Evolutionary conservation across 805 yeast genomes (phyloP).

Genomic region (Brettanomyces custersianus): DNA sequence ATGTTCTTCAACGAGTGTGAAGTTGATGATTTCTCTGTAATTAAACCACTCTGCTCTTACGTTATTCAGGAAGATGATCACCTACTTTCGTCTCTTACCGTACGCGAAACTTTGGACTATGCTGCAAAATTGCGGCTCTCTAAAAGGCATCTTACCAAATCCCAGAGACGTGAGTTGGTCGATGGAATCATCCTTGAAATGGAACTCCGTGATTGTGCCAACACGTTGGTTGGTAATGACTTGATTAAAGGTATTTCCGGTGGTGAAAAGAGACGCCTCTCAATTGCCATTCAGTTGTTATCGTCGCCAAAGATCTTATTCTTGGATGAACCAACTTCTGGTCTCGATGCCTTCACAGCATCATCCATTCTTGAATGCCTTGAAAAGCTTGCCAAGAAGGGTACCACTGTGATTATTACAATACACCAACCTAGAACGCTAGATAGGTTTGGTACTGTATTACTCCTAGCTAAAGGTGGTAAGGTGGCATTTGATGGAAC

Average conservation of each 20-base stretch:
- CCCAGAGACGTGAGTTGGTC: slow-evolving; percentile 38
- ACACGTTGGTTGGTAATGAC: slow-evolving; percentile 59
- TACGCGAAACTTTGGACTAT: slow-evolving; percentile 62
- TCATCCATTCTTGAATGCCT: slow-evolving; percentile 55
- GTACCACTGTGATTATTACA: slow-evolving; percentile 63
- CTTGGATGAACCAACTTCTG: slow-evolving; percentile 86
- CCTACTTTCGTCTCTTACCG: slow-evolving; percentile 62
- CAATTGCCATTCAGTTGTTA: slow-evolving; percentile 71
- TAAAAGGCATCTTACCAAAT: slow-evolving; percentile 22
- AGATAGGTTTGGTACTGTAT: slow-evolving; percentile 56
- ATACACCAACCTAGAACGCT: slow-evolving; percentile 81
- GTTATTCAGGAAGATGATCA: slow-evolving; percentile 79
- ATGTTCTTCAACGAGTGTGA: slow-evolving; percentile 33
- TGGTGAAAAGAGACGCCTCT: slow-evolving; percentile 76
- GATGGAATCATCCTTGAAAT: slow-evolving; percentile 51
- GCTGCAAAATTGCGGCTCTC: slow-evolving; percentile 67
- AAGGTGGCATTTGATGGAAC: slow-evolving; percentile 59
- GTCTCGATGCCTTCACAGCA: slow-evolving; percentile 75
- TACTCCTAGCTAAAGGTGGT: slow-evolving; percentile 69
- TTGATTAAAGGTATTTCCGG: slow-evolving; percentile 59
- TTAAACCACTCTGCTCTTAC: slow-evolving; percentile 51
- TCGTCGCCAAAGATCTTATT: slow-evolving; percentile 64
- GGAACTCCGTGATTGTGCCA: slow-evolving; percentile 70
- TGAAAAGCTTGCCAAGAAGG: slow-evolving; percentile 40
- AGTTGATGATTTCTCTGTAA: slow-evolving; percentile 17